A percentile compares a stretch with the other conserved stretches of the same genome.
These are phyloP conservation scores for Hypholoma sublateritium DNA, from an alignment of 768 basidiomycete genomes.

Conservation along the genomic window DNA sequence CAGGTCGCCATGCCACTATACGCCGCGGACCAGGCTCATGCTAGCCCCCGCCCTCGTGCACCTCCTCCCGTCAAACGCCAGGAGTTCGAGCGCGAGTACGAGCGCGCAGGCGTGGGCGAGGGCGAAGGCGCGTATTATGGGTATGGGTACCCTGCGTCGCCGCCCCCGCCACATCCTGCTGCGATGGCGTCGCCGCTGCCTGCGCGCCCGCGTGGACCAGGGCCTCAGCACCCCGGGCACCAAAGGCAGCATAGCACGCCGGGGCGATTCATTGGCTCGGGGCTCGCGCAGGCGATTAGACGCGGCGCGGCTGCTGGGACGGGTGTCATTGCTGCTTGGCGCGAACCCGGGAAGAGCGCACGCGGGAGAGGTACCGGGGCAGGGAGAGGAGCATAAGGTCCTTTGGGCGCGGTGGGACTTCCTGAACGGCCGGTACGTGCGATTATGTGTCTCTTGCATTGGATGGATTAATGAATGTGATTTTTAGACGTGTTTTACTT, in stretches of 20 bases:
- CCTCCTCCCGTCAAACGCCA: conserved; percentile 5
- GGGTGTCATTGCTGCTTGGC: background rate
- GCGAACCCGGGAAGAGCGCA: background rate
- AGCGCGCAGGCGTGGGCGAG: conserved; percentile 11
- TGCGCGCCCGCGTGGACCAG: background rate
- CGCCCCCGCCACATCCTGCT: conserved; percentile 6
- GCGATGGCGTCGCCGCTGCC: background rate
- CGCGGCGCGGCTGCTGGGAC: conserved; percentile 10
- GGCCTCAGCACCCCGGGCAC: background rate
- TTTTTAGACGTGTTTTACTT: conserved; percentile 44
- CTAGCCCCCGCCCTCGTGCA: background rate
- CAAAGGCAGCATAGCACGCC: background rate
- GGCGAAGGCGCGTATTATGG: conserved; percentile 8
- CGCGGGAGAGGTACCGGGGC: background rate
- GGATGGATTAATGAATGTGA: background rate
- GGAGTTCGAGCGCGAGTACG: conserved; percentile 26
- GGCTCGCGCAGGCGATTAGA: conserved; percentile 22
- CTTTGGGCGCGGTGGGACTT: conserved; percentile 48
- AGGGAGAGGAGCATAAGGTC: conserved; percentile 30
- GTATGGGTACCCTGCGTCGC: conserved; percentile 6
- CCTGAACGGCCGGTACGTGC: conserved; percentile 18
- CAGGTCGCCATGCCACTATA: background rate
- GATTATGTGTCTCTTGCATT: background rate
- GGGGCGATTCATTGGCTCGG: conserved; percentile 12
- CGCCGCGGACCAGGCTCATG: background rate